Base-by-base conservation (phyloP, 805 yeast genomes). In the Myxozyma neotropica region DNA sequence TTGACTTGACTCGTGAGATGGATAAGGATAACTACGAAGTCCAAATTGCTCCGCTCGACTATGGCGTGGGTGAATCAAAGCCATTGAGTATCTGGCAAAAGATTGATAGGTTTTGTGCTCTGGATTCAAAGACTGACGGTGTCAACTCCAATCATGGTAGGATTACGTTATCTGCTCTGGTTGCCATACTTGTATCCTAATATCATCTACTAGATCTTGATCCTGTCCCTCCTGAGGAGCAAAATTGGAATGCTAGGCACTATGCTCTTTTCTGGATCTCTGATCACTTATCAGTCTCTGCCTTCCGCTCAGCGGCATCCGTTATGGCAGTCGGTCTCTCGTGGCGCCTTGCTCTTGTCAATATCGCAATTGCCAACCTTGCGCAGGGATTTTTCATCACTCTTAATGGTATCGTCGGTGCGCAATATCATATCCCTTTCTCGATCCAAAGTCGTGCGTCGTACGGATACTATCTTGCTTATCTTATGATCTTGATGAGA, bases 361-460 rank as follows among this genome's bases (percentile, higher is more conserved):
- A 73, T 21, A 72, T 78, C 19, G 72, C 78, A n/a, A 55, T 81
- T n/a, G 83, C 78, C 3, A 76, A 78, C 51, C 23, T 72, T 7
- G 65, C 80, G 42, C 75, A 77, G 55, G 74, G 77, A 24, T 58
- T 72, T 3, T 69, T 77, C 29, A 79, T 82, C 8, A 68, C 77
- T 4, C 67, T 75, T 6, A 79, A 78, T 58, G 80, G 82, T 24
- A 74, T 77, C 68, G 77, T 76, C 13, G 84, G 85, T 33, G 74
- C 78, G 2, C 73, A 74, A 19, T 81, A 76, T 69, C 84, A 81
- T 67, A 73, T 81, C 43, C 83, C 84, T 0, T 81, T 74, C 62
- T 77, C 84, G 1, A 73, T 81, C 7, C 73, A 74, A 49, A 72
- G 74, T 29, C 69, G 84, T 53, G 73, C 75, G 39, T 71, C 78